These are phyloP conservation scores for Calocybe gangraenosa DNA, from an alignment of 768 basidiomycete species.

Conservation along the genomic window DNA sequence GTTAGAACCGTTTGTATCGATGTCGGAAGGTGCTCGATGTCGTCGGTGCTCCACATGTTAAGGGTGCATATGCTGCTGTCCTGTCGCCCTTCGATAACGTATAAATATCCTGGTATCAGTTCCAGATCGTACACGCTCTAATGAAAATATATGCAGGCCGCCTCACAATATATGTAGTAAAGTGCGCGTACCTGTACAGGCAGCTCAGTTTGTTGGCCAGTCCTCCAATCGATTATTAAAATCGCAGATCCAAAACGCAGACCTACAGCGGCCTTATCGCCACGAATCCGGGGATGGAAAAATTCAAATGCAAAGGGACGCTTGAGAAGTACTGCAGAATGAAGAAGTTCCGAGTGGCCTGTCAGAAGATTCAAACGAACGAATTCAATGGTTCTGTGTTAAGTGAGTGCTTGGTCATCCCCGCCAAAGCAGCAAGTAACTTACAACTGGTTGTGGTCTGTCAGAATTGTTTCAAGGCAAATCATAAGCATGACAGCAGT, in stretches of 20 bases:
- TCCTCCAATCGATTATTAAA: slow-evolving; percentile 6
- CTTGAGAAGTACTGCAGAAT: no score
- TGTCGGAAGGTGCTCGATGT: neutral
- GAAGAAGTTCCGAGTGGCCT: no score
- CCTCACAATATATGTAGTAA: neutral
- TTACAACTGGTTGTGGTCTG: no score
- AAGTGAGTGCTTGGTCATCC: no score
- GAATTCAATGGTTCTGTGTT: no score
- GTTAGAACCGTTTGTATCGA: neutral
- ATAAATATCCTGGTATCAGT: slow-evolving; percentile 1
- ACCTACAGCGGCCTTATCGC: neutral
- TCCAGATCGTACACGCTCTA: neutral
- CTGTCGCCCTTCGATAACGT: neutral
- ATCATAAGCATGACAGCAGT: slow-evolving; percentile 1
- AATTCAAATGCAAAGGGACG: neutral
- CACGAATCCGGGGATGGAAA: no score
- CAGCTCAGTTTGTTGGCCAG: neutral
- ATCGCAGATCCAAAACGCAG: neutral
- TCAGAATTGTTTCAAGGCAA: neutral
- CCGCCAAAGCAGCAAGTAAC: no score
- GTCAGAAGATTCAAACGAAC: no score
- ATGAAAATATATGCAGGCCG: neutral
- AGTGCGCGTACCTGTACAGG: neutral
- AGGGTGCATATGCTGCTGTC: neutral
- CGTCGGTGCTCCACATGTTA: neutral